Conservation (phyloP, 805 yeast genomes). For the Blastobotrys parvus region DNA sequence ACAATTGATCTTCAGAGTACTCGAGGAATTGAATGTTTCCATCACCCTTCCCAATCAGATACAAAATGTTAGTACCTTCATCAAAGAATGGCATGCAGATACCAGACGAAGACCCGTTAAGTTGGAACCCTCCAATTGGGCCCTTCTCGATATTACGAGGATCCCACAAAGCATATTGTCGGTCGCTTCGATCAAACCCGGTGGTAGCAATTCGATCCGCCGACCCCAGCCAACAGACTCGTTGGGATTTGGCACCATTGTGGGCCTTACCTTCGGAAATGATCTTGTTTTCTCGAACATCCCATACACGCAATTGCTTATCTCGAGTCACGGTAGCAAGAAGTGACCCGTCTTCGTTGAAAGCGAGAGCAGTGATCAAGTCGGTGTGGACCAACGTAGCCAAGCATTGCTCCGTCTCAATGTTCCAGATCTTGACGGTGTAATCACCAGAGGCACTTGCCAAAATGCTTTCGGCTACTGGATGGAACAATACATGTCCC, state of each 20-base stretch:
- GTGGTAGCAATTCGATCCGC: constrained; percentile 81
- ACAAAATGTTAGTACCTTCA: constrained; percentile 67
- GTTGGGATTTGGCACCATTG: constrained; percentile 82
- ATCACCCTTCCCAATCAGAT: constrained; percentile 95
- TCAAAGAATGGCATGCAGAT: constrained; percentile 89
- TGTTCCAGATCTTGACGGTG: constrained; percentile 85
- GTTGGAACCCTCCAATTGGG: constrained; percentile 81
- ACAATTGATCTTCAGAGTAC: constrained; percentile 73
- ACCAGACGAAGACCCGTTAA: constrained; percentile 87
- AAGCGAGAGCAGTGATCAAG: constrained; percentile 85
- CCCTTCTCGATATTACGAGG: constrained; percentile 64
- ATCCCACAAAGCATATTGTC: constrained; percentile 95
- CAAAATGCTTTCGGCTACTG: constrained; percentile 75
- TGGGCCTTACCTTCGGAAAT: constrained; percentile 85
- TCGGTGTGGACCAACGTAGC: constrained; percentile 80
- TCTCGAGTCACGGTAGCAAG: constrained; percentile 89
- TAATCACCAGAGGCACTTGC: constrained; percentile 90
- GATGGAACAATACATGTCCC: constrained; percentile 86
- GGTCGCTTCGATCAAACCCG: constrained; percentile 87
- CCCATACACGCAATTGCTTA: constrained; percentile 86
- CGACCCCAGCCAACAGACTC: constrained; percentile 88
- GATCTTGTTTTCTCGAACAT: constrained; percentile 64
- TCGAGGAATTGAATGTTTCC: constrained; percentile 95
- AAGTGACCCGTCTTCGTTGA: constrained; percentile 81
- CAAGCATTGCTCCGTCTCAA: constrained; percentile 62